Conservation (phyloP, 2,329 filamentous ascomycete species). For the Niveomyces coronatus region DNA sequence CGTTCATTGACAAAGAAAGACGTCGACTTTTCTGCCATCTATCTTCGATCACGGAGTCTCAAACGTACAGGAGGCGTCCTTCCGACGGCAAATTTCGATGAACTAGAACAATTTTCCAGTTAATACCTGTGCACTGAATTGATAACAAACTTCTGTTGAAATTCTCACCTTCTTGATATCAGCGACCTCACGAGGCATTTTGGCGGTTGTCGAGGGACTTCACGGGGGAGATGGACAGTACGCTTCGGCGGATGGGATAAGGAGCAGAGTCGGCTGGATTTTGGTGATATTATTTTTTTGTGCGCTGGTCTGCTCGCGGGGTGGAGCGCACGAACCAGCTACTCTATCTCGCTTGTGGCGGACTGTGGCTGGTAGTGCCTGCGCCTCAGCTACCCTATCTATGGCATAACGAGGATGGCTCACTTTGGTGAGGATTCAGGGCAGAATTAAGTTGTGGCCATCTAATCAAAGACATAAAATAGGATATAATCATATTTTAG, state of each 20-base stretch:
- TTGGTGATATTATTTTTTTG: conserved; percentile 24
- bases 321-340: conserved; percentile 17
- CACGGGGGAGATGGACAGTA: conserved; percentile 17
- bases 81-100: conserved; percentile 99
- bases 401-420: too few species aligned
- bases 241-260: too few species aligned
- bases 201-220: conserved; percentile 60
- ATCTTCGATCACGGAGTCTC: background rate
- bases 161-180: conserved; percentile 78
- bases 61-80: conserved; percentile 96
- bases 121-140: too few species aligned
- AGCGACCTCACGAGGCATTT: conserved; percentile 95
- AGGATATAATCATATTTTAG: too few species aligned
- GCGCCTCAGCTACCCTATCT: conserved; percentile 4
- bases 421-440: too few species aligned
- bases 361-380: background rate
- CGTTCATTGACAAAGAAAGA: too few species aligned
- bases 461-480: too few species aligned
- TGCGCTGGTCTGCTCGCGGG: conserved; percentile 18
- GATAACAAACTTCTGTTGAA: background rate
- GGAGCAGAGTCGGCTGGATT: conserved; percentile 19
- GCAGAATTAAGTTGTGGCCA: too few species aligned
- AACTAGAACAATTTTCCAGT: too few species aligned
- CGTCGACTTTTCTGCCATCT: background rate
- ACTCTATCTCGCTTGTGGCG: conserved; percentile 1